Evolutionary conservation across 2,329 filamentous ascomycete species (phyloP).

Genomic region (Verticillium nubilum): DNA sequence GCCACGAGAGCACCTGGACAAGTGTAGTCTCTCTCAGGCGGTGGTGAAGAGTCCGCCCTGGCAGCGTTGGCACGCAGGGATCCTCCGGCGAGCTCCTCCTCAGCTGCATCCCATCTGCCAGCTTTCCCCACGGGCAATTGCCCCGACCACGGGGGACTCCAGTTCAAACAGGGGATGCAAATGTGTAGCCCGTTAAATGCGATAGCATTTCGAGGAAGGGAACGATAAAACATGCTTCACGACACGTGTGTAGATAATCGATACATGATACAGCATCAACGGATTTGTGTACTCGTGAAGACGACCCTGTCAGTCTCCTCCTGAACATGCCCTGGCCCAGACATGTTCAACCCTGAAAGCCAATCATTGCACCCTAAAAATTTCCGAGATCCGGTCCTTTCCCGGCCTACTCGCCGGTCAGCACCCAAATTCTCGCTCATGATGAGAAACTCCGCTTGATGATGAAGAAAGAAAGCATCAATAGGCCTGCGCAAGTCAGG

Average conservation of each 20-base stretch:
- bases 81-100: not conserved
- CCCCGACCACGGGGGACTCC: not conserved
- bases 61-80: not conserved
- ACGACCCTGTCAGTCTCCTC: not conserved
- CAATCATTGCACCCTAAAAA: not conserved
- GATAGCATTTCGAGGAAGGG: no score
- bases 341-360: not conserved
- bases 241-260: not conserved
- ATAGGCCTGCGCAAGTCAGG: constrained; percentile 11
- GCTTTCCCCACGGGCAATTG: not conserved
- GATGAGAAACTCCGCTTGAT: constrained; percentile 11
- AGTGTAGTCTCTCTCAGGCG: not conserved
- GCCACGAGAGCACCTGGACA: not conserved
- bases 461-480: constrained; percentile 14
- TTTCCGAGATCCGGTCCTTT: not conserved
- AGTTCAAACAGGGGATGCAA: not conserved
- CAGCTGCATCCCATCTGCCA: not conserved
- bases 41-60: not conserved
- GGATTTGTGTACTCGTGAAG: not conserved
- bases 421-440: not conserved
- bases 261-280: not conserved
- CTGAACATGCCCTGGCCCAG: not conserved
- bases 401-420: not conserved
- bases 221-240: no score
- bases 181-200: not conserved